Conservation (phyloP, 176 grass and related monocot genomes). For the Leersia perrieri region DNA sequence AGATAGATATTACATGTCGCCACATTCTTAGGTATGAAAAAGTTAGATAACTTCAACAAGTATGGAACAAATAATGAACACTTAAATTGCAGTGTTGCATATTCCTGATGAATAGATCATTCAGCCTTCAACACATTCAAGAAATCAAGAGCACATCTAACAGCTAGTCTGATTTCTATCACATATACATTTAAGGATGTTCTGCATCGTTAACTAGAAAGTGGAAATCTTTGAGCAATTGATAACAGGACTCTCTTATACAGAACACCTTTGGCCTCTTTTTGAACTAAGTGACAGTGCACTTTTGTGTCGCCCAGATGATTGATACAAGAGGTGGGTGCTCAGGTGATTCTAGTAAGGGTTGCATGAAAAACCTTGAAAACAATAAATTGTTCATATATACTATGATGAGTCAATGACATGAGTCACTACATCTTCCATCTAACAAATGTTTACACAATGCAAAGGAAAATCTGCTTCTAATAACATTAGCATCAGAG, state of each 20-base stretch:
- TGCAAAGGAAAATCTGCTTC: background rate
- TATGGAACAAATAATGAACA: background rate
- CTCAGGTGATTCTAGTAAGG: background rate
- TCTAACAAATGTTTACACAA: background rate
- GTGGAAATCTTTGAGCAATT: background rate
- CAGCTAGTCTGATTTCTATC: background rate
- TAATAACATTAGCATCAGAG: background rate
- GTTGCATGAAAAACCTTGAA: background rate
- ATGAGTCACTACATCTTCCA: no score
- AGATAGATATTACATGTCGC: background rate
- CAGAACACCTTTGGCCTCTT: background rate
- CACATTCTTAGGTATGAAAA: background rate
- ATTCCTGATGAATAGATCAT: background rate
- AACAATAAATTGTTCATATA: background rate
- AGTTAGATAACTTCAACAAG: background rate
- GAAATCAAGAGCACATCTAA: background rate
- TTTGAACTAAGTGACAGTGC: background rate
- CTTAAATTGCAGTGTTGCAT: background rate
- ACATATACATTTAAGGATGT: background rate
- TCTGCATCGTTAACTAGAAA: background rate
- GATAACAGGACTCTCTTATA: background rate
- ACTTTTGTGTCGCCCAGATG: background rate
- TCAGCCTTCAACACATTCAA: slow-evolving; percentile 5
- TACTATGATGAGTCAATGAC: background rate
- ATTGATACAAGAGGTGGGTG: background rate